Conservation (phyloP, 176 grass and related monocot species). For the Avena sativa region DNA sequence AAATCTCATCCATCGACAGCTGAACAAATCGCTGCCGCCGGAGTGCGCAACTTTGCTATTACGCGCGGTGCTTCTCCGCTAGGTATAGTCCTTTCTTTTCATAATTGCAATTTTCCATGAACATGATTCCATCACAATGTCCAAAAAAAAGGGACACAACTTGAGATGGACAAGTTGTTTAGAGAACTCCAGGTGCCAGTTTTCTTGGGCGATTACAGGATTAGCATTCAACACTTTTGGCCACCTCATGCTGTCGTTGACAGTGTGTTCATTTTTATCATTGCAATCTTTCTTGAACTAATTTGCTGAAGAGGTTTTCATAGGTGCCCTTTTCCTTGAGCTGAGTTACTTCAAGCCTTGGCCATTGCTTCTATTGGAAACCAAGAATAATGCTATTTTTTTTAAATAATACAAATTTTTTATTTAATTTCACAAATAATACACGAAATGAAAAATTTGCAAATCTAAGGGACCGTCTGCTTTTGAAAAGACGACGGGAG, state of each 20-base stretch:
- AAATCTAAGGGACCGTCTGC: no score
- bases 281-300: background rate
- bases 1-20: no score
- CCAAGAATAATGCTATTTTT: background rate
- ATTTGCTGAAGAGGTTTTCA: background rate
- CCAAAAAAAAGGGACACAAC: background rate
- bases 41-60: background rate
- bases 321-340: background rate
- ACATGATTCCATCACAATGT: background rate
- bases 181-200: background rate
- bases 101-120: background rate
- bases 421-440: no score
- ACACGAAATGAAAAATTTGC: no score
- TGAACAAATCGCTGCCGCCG: no score
- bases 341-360: background rate
- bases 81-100: background rate
- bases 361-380: no score
- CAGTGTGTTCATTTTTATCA: background rate
- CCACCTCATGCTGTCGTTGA: no score
- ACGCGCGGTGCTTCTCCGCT: background rate
- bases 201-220: background rate
- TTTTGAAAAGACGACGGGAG: no score
- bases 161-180: background rate
- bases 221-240: no score
- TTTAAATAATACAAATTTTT: no score